Evolutionary conservation across 2,329 filamentous ascomycete species (phyloP), one percentile per base, ranked within the genome.

Genomic region (Cladosporium sp.): DNA sequence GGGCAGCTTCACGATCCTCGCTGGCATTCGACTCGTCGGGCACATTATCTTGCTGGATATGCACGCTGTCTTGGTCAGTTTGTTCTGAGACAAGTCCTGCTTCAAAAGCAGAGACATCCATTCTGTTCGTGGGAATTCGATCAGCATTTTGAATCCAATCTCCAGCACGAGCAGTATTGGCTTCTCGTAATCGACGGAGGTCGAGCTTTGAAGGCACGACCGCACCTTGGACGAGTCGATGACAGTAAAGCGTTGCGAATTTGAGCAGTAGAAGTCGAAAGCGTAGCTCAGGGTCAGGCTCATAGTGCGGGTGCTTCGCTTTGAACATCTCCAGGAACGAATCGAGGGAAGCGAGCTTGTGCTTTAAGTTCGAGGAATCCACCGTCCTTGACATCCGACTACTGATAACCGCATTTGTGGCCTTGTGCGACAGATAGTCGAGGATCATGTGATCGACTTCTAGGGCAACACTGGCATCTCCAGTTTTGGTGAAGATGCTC

Each of bases 381-480:
- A 42, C 19, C 39, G 45, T 8, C 7, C 22, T 25, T 19, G 60
- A 48, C n/a, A 34, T 56, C 36, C 51, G 59, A 28, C 49, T 61
- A 19, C 71, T 68, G 34, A 83, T 66, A 4, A 79, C 69, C 37
- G 70, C 66, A 19, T 74, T 67, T 40, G 75, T 77, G 7, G 78
- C 73, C 45, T 77, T 74, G 70, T 76, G 78, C 39, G 78, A 64
- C 3, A 83, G 67, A 62, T 82, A 84, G 64, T 85, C 82, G n/a
- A 83, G 70, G 42, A 83, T 82, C 66, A 82, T 76, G 35, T 77
- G 65, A 61, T 85, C 78, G 13, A 82, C 77, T 17, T 82, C 78
- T 20, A 75, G 65, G 39, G 76, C 74, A 4, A 65, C 68, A 20
- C 70, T 68, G 3, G 67, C 56, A 54, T 74, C 65, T 4, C 66